These are phyloP conservation scores for Catunica adiposa DNA, from an alignment of 2,329 filamentous ascomycete genomes.

Conservation along the genomic window DNA sequence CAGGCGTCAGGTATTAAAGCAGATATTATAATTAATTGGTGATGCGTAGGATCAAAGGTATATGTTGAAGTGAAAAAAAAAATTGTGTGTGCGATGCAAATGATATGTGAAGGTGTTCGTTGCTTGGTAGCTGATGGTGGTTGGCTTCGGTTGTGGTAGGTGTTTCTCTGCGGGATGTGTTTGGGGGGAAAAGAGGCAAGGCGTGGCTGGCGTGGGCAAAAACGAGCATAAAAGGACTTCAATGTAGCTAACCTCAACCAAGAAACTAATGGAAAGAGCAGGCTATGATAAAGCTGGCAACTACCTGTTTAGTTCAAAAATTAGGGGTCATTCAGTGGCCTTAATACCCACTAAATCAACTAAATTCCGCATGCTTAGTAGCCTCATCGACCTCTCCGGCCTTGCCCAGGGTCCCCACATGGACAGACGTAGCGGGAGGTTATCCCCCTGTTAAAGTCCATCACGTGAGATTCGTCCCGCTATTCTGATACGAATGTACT, in stretches of 20 bases:
- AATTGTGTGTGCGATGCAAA: not conserved
- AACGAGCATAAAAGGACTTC: too few species aligned
- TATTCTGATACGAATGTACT: slow-evolving; percentile 1
- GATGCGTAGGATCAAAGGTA: slow-evolving; percentile 13
- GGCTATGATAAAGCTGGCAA: too few species aligned
- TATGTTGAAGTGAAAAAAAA: not conserved
- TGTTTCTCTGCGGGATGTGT: not conserved
- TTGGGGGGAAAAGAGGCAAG: slow-evolving; percentile 4
- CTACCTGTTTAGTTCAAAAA: too few species aligned
- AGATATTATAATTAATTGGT: slow-evolving; percentile 16
- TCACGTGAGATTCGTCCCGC: slow-evolving; percentile 2
- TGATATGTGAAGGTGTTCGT: not conserved
- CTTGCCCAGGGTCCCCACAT: not conserved
- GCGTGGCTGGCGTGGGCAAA: not conserved
- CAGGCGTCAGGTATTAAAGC: slow-evolving; percentile 10
- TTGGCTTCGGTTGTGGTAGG: not conserved
- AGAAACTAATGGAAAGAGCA: too few species aligned
- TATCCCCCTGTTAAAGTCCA: not conserved
- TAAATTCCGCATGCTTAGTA: too few species aligned
- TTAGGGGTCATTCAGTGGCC: too few species aligned
- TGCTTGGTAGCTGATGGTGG: slow-evolving; percentile 15
- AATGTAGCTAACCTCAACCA: too few species aligned
- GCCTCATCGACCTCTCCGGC: too few species aligned
- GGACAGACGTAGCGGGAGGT: not conserved
- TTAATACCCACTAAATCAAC: too few species aligned